Percentiles rank a stretch among this genome's conserved stretches.
phyloP scores from a whole-genome alignment of 1,139 yeast genomes.

The Meyerozyma guilliermondii region DNA sequence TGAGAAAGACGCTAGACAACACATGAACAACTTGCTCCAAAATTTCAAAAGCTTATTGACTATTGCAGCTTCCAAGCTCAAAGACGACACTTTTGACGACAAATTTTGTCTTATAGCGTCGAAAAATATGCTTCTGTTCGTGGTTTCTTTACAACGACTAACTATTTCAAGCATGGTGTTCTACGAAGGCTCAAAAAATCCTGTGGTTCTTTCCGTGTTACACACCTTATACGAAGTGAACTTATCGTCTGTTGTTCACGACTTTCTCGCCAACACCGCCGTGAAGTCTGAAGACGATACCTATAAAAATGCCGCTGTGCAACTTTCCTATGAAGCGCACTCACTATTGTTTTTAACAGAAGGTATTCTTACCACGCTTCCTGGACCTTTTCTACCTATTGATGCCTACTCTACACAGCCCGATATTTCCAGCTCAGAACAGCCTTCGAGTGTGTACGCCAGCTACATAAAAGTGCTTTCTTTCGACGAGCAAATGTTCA shows the following conservation, averaged over 20 bases:
- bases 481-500: constrained; percentile 11
- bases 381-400: constrained; percentile 17
- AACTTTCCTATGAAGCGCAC: constrained; percentile 26
- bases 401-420: constrained; percentile 17
- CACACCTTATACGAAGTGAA: constrained; percentile 20
- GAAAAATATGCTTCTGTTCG: not conserved
- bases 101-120: not conserved
- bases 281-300: constrained; percentile 3
- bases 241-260: constrained; percentile 18
- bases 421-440: constrained; percentile 22
- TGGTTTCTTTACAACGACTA: not conserved
- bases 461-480: constrained; percentile 10
- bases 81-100: not conserved
- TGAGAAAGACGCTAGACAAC: not conserved
- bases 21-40: not conserved
- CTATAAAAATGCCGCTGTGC: constrained; percentile 10
- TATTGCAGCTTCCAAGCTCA: not conserved
- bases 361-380: constrained; percentile 22
- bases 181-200: not conserved
- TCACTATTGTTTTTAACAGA: constrained; percentile 21
- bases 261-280: constrained; percentile 20
- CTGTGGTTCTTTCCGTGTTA: constrained; percentile 9
- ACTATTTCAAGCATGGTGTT: not conserved
- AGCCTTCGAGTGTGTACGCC: constrained; percentile 18
- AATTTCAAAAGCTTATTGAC: not conserved